Conservation (phyloP, 2,329 filamentous ascomycete genomes). For the Neofusicoccum parvum region DNA sequence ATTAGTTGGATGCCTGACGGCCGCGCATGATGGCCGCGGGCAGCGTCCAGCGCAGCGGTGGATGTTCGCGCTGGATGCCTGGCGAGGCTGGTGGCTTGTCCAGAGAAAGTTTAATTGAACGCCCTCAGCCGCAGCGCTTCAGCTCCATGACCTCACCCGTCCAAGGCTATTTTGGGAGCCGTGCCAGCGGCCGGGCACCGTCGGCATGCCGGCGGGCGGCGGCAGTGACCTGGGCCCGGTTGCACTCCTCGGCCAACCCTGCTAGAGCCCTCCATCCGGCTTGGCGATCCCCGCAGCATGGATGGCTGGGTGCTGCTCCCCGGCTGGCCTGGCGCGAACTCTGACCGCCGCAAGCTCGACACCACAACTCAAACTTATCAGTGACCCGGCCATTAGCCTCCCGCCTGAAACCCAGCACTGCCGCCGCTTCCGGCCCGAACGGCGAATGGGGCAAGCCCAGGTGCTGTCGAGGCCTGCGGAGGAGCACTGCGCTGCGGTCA, state of each 20-base stretch:
- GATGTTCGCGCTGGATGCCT: background rate
- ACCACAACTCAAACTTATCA: background rate
- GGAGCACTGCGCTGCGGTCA: no score
- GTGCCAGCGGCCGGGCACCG: background rate
- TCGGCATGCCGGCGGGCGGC: no score
- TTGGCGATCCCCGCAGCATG: background rate
- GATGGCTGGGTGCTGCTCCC: no score
- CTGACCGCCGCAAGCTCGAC: background rate
- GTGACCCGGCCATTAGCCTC: background rate
- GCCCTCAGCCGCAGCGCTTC: background rate
- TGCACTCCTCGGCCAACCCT: background rate
- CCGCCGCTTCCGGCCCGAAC: no score
- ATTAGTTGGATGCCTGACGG: background rate
- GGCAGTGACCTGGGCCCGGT: no score
- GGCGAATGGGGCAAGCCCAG: no score
- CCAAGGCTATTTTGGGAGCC: background rate
- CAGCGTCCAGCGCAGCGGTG: background rate
- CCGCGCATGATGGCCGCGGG: background rate
- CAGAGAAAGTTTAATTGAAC: background rate
- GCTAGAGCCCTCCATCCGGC: background rate
- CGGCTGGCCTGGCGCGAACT: background rate
- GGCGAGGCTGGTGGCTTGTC: background rate
- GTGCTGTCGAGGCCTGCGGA: no score
- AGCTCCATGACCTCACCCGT: background rate
- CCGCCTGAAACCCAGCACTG: background rate